A percentile compares a stretch with the other conserved stretches of the same genome.
phyloP scores from a whole-genome alignment of 176 grass and related monocot genomes.

The Cymbopogon citratus region DNA sequence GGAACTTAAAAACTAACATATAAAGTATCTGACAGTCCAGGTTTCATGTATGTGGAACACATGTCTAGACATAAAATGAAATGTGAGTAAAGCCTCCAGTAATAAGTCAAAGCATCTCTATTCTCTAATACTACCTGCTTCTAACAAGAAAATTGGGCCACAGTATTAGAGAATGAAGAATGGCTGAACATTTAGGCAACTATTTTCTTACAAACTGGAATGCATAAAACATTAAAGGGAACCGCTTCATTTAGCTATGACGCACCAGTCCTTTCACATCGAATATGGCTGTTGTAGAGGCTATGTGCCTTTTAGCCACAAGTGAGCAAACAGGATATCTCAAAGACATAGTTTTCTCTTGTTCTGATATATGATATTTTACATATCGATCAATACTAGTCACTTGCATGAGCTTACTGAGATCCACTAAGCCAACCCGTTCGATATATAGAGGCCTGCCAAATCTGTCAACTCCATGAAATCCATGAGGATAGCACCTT shows the following conservation, averaged over 20 bases:
- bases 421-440: slow-evolving; percentile 66
- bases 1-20: not conserved
- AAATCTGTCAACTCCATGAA: slow-evolving; percentile 88
- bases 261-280: slow-evolving; percentile 88
- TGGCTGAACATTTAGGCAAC: slow-evolving; percentile 19
- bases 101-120: not conserved
- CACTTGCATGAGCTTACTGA: slow-evolving; percentile 55
- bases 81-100: slow-evolving; percentile 4
- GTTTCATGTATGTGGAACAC: slow-evolving; percentile 22
- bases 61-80: not conserved
- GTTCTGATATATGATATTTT: slow-evolving; percentile 89
- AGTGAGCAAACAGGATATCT: slow-evolving; percentile 89
- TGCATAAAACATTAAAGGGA: slow-evolving; percentile 6
- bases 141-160: slow-evolving; percentile 4
- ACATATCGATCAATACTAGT: slow-evolving; percentile 71
- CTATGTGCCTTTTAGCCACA: slow-evolving; percentile 64
- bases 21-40: slow-evolving; percentile 12
- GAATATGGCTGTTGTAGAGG: slow-evolving; percentile 76
- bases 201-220: slow-evolving; percentile 19
- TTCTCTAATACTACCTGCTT: slow-evolving; percentile 12
- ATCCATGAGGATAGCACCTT: slow-evolving; percentile 85
- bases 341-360: slow-evolving; percentile 82
- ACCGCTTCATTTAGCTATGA: slow-evolving; percentile 18
- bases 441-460: slow-evolving; percentile 90
- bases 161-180: slow-evolving; percentile 12